Conservation (phyloP, 106 monocot species). For the Narthecium ossifragum region DNA sequence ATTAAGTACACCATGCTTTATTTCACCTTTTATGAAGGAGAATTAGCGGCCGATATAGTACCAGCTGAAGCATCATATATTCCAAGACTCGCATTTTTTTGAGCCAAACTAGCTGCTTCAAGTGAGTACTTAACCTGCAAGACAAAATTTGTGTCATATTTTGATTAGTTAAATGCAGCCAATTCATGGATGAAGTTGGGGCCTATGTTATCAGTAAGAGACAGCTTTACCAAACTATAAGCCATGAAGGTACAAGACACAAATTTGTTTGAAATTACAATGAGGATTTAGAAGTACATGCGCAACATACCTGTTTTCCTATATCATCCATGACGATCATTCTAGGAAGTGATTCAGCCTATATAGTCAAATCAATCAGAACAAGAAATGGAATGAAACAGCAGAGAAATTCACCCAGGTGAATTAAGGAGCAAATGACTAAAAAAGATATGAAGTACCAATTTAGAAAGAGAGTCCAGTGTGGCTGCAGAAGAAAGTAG, state of each 20-base stretch:
- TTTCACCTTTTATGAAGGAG: no score
- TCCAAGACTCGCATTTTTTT: conserved; percentile 58
- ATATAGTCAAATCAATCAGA: conserved; percentile 11
- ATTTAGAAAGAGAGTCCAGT: conserved; percentile 81
- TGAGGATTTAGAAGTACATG: background rate
- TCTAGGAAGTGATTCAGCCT: conserved; percentile 97
- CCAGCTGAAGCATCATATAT: conserved; percentile 75
- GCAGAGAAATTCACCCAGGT: background rate
- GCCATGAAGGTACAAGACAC: background rate
- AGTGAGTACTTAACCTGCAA: conserved; percentile 78
- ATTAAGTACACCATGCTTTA: no score
- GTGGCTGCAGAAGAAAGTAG: conserved; percentile 64
- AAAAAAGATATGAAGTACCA: conserved; percentile 67
- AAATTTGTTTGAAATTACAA: background rate
- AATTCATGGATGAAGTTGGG: no score
- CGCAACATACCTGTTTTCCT: conserved; percentile 72
- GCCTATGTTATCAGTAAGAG: no score
- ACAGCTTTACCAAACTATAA: no score
- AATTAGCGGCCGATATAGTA: conserved; percentile 5
- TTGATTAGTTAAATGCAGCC: no score
- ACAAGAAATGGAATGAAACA: background rate
- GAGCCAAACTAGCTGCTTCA: conserved; percentile 67
- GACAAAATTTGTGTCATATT: conserved; percentile 5
- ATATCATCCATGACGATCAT: conserved; percentile 99
- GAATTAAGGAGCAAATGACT: background rate